These are phyloP conservation scores for Aspergillus sclerotioniger DNA, from an alignment of 495 filamentous ascomycete genomes.

Conservation along the genomic window DNA sequence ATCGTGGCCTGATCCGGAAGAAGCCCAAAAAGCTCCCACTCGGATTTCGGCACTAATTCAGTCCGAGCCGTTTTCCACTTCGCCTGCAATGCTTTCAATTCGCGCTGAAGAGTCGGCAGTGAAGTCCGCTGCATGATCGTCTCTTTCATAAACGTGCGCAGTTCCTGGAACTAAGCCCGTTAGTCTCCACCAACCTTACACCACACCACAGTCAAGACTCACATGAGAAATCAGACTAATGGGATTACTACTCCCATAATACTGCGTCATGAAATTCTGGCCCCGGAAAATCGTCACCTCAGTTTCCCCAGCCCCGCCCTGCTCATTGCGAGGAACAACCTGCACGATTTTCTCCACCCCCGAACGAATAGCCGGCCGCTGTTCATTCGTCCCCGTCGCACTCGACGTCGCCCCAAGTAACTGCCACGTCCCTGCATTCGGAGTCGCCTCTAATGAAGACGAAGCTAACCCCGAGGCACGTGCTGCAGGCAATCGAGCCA, in stretches of 20 bases:
- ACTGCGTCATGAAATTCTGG: slow-evolving; percentile 41
- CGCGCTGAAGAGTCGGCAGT: slow-evolving; percentile 28
- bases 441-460: not conserved
- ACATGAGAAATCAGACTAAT: slow-evolving; percentile 38
- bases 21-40: slow-evolving; percentile 22
- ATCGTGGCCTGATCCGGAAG: slow-evolving; percentile 38
- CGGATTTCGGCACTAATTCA: slow-evolving; percentile 15
- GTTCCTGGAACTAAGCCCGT: slow-evolving; percentile 31
- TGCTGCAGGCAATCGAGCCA: not conserved
- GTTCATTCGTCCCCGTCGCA: slow-evolving; percentile 2
- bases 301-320: not conserved
- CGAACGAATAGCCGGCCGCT: slow-evolving; percentile 14
- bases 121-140: slow-evolving; percentile 31
- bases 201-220: slow-evolving; percentile 5
- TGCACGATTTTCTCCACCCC: slow-evolving; percentile 4
- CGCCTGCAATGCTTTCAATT: slow-evolving; percentile 33
- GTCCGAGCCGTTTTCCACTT: slow-evolving; percentile 24
- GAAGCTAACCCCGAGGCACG: not conserved
- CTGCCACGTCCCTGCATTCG: slow-evolving; percentile 2
- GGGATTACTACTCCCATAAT: slow-evolving; percentile 42
- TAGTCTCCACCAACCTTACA: not conserved
- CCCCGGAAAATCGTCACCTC: slow-evolving; percentile 39
- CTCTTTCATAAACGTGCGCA: slow-evolving; percentile 39
- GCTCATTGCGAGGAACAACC: not conserved
- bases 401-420: not conserved